Evolutionary conservation across 306 rosid species (phyloP), one percentile per base, ranked within the genome.

Genomic region (Prunus padus): DNA sequence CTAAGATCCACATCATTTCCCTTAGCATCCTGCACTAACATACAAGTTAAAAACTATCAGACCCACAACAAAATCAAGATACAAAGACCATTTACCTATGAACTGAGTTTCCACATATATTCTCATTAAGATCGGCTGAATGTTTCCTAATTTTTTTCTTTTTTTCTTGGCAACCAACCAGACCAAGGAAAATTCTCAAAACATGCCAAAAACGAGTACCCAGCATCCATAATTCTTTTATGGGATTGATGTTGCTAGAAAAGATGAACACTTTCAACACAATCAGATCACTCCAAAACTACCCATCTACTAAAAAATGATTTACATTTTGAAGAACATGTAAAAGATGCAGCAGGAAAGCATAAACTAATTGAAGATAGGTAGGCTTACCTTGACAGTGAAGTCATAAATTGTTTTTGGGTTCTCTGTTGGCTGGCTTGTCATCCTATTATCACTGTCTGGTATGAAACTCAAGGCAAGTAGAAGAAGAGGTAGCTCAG

Each of bases 1-100:
- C 85, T 20, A 75, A 91, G 91, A 77, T 89, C 86, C 16, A 89
- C 81, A 74, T 87, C 88, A 67, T 78, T 71, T 11, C 96, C 97
- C 75, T 82, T 83, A 14, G 86, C 86, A 84, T 93, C 93, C 98
- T 93, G 85, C 9, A 66, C 22, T 10, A 28, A 57, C 59, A 57
- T 11, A n/a, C 14, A 46, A 61, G 26, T 56, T 22, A n/a, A 8
- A 30, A 74, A 42, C 37, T 49, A 18, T 22, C 28, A 51, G 4
- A 23, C 40, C 5, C 10, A 11, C 49, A 30, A 30, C 74, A 69
- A 69, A 50, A 9, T 51, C 74, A 71, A 71, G 10, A 40, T n/a
- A 54, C 51, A 54, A 54, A 13, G 30, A 51, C 31, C 30, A 54
- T 23, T 37, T 55, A 33, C 42, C 11, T 54, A 23, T 37, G 15